These are phyloP conservation scores for Phytopythium oedochilum DNA, from an alignment of 352 stramenopile species.

Conservation along the genomic window DNA sequence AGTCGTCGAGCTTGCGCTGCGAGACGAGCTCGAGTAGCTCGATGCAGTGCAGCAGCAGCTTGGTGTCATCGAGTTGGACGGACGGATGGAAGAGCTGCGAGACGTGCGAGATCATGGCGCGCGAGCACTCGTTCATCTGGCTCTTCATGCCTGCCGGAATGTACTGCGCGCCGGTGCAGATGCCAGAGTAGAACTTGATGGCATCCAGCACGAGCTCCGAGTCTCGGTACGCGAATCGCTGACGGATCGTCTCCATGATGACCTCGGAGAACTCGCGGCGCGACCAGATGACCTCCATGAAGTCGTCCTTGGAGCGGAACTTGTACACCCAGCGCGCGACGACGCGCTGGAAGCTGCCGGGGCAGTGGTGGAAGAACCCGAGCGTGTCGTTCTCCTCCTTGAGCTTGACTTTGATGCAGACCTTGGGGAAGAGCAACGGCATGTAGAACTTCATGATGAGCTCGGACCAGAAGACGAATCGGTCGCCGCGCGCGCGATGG, in stretches of 20 bases:
- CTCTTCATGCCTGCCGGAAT: constrained; percentile 70
- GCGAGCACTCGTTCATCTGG: constrained; percentile 78
- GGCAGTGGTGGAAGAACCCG: constrained; percentile 86
- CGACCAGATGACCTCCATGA: constrained; percentile 78
- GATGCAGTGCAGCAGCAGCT: constrained; percentile 82
- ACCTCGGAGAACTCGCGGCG: constrained; percentile 78
- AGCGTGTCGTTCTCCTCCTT: constrained; percentile 79
- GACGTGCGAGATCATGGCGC: constrained; percentile 85
- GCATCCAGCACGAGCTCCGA: constrained; percentile 79
- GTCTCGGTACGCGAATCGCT: constrained; percentile 83
- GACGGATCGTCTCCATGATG: constrained; percentile 84
- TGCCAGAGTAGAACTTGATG: constrained; percentile 85
- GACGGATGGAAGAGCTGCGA: constrained; percentile 86
- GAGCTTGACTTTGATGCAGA: constrained; percentile 80
- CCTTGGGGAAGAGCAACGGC: constrained; percentile 82
- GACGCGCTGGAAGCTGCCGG: constrained; percentile 82
- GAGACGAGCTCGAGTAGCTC: constrained; percentile 84
- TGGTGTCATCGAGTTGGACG: constrained; percentile 76
- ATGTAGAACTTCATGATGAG: constrained; percentile 90
- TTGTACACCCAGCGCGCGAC: constrained; percentile 87
- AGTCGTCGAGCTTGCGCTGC: constrained; percentile 75
- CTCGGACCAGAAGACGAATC: constrained; percentile 84
- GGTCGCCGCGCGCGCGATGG: constrained; percentile 43
- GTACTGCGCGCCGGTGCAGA: constrained; percentile 74
- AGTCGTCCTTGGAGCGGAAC: constrained; percentile 71